Base-by-base conservation (phyloP, 768 basidiomycete genomes). In the Hysterangium stoloniferum region DNA sequence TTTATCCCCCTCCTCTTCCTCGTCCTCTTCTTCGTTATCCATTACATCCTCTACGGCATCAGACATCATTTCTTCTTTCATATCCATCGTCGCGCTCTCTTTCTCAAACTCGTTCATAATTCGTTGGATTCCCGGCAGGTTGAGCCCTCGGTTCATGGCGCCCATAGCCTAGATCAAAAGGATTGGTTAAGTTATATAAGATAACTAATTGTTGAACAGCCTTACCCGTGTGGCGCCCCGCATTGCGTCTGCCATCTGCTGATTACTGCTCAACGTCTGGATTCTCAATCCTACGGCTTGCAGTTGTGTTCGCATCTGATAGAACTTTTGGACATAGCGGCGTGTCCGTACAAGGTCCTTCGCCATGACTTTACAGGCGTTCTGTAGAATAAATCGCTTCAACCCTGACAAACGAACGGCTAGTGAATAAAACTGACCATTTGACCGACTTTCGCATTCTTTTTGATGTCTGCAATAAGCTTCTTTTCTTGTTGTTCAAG, bases 31-130 rank as follows among this genome's bases (percentile, higher is more conserved):
- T 12, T 92, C 93, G 28, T 86, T 84, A 56, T 94, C 90, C 86
- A 97, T 95, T 43, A 86, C 94, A 59, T 97, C 95, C 67, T 98
- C 96, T 13, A 98, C 87, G 12, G 92, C 86, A 54, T 98, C 96
- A 19, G 88, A 90, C 96, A 97, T 99, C 89, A 98, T 97, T 65
- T 96, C 95, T 68, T 97, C 96, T 66, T 97, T 99, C 96, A 99
- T 98, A 68, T 99, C 96, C 96, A 99, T 99, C 69, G 84, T 91
- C 4, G 91, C 82, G 58, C 86, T 95, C 69, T 99, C 96, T 61
- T 82, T 86, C 72, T 99, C 96, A 60, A 99, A 99, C 40, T 99
- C 95, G 59, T 83, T 90, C 89, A 99, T 94, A 63, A 98, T 98
- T 47, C 82, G 80, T 64, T 93, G 89, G 53, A 99, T 98, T 54